These are phyloP conservation scores for Populus deltoides DNA, from an alignment of 345 rosid genomes.

Conservation along the genomic window DNA sequence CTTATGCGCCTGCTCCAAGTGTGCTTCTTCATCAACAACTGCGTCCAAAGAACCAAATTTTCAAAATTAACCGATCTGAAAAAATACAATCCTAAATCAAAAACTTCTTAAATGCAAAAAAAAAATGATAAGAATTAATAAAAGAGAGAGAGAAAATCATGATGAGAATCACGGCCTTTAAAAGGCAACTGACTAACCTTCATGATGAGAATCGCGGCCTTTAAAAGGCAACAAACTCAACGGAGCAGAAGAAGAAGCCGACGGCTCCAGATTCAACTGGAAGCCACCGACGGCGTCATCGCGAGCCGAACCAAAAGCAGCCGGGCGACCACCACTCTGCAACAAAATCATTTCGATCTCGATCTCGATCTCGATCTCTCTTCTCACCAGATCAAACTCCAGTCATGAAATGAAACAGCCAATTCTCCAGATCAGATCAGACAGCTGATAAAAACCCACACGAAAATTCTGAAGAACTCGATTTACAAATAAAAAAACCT, in stretches of 20 bases:
- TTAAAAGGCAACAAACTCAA: constrained; percentile 44
- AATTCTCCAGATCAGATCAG: constrained; percentile 28
- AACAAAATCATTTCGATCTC: constrained; percentile 50
- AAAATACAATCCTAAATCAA: constrained; percentile 12
- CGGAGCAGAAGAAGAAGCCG: constrained; percentile 36
- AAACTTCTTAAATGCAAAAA: background rate
- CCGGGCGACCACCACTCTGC: constrained; percentile 46
- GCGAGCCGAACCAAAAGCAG: constrained; percentile 36
- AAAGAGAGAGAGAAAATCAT: background rate
- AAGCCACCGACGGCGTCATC: constrained; percentile 35
- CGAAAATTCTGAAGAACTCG: background rate
- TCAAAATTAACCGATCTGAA: background rate
- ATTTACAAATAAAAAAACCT: constrained; percentile 14
- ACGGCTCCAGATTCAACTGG: constrained; percentile 49
- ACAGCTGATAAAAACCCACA: background rate
- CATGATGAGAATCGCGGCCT: constrained; percentile 38
- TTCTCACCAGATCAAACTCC: background rate
- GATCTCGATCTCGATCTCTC: background rate
- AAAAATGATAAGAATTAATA: background rate
- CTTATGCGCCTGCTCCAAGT: constrained; percentile 74
- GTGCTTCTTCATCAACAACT: constrained; percentile 58
- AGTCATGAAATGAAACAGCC: constrained; percentile 16
- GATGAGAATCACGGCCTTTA: background rate
- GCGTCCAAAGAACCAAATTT: background rate
- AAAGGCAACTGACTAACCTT: constrained; percentile 26